Base-by-base conservation (phyloP, 169 alveolate genomes). In the Cryptosporidium baileyi region DNA sequence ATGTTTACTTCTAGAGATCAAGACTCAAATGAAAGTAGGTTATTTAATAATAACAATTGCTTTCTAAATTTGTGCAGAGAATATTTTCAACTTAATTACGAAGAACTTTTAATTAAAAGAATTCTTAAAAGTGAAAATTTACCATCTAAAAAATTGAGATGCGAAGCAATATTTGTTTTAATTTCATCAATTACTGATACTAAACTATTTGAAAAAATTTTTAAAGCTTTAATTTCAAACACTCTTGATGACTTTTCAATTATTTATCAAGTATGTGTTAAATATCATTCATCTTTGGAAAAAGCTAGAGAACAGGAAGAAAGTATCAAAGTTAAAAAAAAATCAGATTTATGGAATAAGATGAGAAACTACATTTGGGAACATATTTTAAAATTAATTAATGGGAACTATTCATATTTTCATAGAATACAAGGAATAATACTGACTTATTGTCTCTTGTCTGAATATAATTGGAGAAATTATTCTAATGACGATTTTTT, bases 21-120 rank as follows among this genome's bases (percentile, higher is more conserved):
- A 5, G 38, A 41, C 11, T 65, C 51, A 9, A 47, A 11, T 1
- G 43, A 28, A 13, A 40, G 40, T 28, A 34, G 26, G 28, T 26
- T 51, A 1, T n/a, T 44, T 34, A 3, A n/a, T 19, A 19, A 40
- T 26, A 11, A 38, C 3, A 30, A 52, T 24, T 54, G 1, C 13
- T 38, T 74, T 19, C 36, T 74, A 8, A 74, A 74, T 36, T n/a
- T 74, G 0, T 74, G 85, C 74, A 45, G 43, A 5, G 85, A 74
- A 38, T 57, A 74, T 30, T 11, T 32, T 22, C 17, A 30, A 8
- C 44, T 54, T 24, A 67, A 60, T n/a, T 38, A 19, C 15, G 74
- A 36, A 36, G 65, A 74, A 17, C 13, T 9, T 26, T 32, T 74
- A 1, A 54, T 74, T 4, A 6, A 17, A 19, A 47, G 43, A 41